These are phyloP conservation scores for Wickerhamomyces silvicola DNA, from an alignment of 805 yeast genomes.

Conservation along the genomic window DNA sequence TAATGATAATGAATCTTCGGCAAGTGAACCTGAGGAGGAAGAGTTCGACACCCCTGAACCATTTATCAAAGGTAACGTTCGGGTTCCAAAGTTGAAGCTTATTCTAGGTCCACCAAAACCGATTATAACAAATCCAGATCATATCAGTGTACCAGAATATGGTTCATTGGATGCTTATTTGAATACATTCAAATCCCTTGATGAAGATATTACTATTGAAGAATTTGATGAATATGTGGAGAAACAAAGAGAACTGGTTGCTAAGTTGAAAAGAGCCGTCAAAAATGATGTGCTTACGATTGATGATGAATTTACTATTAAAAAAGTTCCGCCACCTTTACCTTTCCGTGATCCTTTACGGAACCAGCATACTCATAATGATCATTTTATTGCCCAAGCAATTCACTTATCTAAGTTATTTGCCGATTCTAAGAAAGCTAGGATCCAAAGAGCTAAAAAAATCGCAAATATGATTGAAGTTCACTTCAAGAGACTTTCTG, in stretches of 20 bases:
- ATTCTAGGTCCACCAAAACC: slow-evolving; percentile 36
- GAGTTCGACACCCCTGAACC: slow-evolving; percentile 14
- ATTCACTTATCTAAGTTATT: slow-evolving; percentile 62
- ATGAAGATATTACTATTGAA: slow-evolving; percentile 52
- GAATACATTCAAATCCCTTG: slow-evolving; percentile 49
- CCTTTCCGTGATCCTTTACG: slow-evolving; percentile 43
- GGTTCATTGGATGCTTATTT: slow-evolving; percentile 38
- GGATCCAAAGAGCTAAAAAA: slow-evolving; percentile 61
- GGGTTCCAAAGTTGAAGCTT: slow-evolving; percentile 26
- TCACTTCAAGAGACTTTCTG: slow-evolving; percentile 79
- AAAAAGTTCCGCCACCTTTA: slow-evolving; percentile 34
- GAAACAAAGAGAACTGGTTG: slow-evolving; percentile 42
- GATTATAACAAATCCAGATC: slow-evolving; percentile 54
- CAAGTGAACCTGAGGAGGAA: slow-evolving; percentile 22
- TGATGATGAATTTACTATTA: slow-evolving; percentile 34
- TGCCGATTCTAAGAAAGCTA: slow-evolving; percentile 56
- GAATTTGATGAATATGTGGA: slow-evolving; percentile 55
- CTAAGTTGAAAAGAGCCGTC: slow-evolving; percentile 41
- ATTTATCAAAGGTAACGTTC: slow-evolving; percentile 12
- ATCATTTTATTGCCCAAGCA: slow-evolving; percentile 74
- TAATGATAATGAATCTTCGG: slow-evolving; percentile 6
- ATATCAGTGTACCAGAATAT: slow-evolving; percentile 41
- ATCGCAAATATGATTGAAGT: slow-evolving; percentile 78
- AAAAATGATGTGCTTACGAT: slow-evolving; percentile 36
- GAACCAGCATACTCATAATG: slow-evolving; percentile 50